Evolutionary conservation across 257 asterid genomes (phyloP), one percentile per base, ranked within the genome.

Genomic region (Verbascum thapsus): DNA sequence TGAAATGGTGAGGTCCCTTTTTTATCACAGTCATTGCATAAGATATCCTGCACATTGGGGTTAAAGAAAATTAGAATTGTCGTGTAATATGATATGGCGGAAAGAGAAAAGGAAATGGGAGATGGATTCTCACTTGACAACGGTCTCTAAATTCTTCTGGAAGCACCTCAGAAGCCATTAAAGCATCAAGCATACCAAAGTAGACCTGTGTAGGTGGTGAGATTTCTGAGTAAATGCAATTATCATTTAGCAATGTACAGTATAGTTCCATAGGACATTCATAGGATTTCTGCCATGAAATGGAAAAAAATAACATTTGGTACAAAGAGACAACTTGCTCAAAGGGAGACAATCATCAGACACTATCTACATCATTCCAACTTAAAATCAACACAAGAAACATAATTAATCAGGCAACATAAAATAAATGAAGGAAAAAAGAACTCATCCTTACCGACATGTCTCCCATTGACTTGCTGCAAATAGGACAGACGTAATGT

Each of bases 391-490:
- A 12, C 68, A 20, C 12, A 48, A 30, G n/a, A 10, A 26, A 5
- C 37, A 66, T 16, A 15, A 44, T 17, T 15, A 41, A 43, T 54
- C 39, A 0, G 38, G 32, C 10, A 64, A 7, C 22, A 32, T 1
- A 48, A 52, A 19, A 16, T 16, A 1, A 26, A 26, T 5, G 32
- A 26, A 1, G 32, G n/a, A n/a, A n/a, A 26, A 26, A 67, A 53
- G 47, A 70, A 55, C 18, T 15, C 20, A 45, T 64, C 37, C 96
- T 79, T 81, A 91, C 98, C 95, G 98, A 88, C 98, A 92, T 89
- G 72, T 92, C 96, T 72, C 98, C 98, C 98, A 92, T 89, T 7
- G 98, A 89, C 74, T 85, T 92, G 91, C 98, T 86, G 84, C 98
- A 92, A 41, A 92, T 87, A 57, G 98, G 98, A 77, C 97, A 89